These are phyloP conservation scores for Citrus sp. DNA, from an alignment of 345 rosid species.

Conservation along the genomic window DNA sequence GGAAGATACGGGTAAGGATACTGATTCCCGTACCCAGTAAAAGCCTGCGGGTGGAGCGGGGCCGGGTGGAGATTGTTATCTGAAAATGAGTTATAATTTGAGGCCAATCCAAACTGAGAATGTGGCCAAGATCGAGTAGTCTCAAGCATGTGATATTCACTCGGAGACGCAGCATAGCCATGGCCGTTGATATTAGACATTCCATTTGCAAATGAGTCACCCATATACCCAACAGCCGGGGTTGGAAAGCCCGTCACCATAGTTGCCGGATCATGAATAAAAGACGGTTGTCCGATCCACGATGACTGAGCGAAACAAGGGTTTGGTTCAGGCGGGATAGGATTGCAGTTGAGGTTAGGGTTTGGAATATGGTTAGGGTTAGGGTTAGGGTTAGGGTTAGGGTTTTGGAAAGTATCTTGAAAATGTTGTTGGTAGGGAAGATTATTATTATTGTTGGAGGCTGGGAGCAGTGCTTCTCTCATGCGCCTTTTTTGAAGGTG, in stretches of 20 bases:
- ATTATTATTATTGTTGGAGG: background rate
- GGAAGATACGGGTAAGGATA: conserved; percentile 47
- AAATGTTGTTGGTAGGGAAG: conserved; percentile 26
- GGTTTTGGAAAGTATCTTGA: conserved; percentile 45
- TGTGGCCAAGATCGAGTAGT: conserved; percentile 44
- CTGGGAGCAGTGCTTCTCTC: conserved; percentile 17
- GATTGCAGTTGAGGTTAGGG: conserved; percentile 31
- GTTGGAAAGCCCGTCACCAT: conserved; percentile 32
- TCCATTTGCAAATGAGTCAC: conserved; percentile 36
- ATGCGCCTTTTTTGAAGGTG: conserved; percentile 63
- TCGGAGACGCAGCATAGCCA: conserved; percentile 27
- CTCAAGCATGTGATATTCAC: conserved; percentile 43
- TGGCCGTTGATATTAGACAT: conserved; percentile 26
- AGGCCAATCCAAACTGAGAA: conserved; percentile 42
- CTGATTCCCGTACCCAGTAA: conserved; percentile 51
- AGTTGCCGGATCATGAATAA: conserved; percentile 27
- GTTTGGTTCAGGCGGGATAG: conserved; percentile 34
- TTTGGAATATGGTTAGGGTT: conserved; percentile 21
- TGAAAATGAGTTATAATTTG: conserved; percentile 26
- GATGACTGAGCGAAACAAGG: conserved; percentile 40
- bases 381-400: conserved; percentile 56
- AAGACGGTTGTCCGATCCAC: conserved; percentile 45
- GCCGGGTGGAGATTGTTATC: conserved; percentile 30
- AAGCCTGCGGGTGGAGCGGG: conserved; percentile 31
- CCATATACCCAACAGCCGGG: conserved; percentile 34